Evolutionary conservation across 768 basidiomycete species (phyloP), one percentile per base, ranked within the genome.

Genomic region (Auriscalpium orientale): DNA sequence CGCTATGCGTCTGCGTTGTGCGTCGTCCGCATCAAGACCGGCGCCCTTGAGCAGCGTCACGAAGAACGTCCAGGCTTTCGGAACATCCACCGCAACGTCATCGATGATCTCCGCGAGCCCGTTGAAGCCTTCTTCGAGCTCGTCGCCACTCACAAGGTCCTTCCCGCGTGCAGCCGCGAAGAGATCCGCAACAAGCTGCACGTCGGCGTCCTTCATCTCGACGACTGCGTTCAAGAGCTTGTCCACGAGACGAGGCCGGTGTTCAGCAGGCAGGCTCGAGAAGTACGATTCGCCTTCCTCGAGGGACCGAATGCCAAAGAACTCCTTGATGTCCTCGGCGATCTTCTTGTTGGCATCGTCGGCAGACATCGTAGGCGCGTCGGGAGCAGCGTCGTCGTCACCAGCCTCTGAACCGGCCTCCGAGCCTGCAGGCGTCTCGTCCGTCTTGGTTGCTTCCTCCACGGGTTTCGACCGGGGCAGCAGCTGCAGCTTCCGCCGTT

Each of bases 281-380:
- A 95, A 93, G 75, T 94, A 95, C 22, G 80, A 80, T 62, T 91
- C 91, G 12, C 90, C 93, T 69, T 97, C 95, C 36, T 87, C 85
- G 55, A 97, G 68, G 65, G 85, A 88, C 61, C 90, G 87, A 63
- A 91, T 83, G 61, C 77, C 81, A 70, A 87, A 93, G 75, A 92
- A 89, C 75, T 98, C 92, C 71, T 90, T 91, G 55, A 75, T 72
- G 62, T 95, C 90, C 63, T 92, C 86, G 13, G 75, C 77, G 63
- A 95, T 86, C 77, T 87, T 89, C 68, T 82, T 81, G 70, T 79
- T 76, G 38, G 84, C 88, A 16, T 83, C 82, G 1, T 72, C 81
- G 62, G 84, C 85, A 0, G 81, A 75, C 80, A 93, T 85, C 52
- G 71, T 68, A 12, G 59, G 57, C 8, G 58, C 48, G 15, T 64